A percentile compares a stretch with the other conserved stretches of the same genome.
Conservation (phyloP, 306 rosid genomes). For the Hippophae gyantsensis region DNA sequence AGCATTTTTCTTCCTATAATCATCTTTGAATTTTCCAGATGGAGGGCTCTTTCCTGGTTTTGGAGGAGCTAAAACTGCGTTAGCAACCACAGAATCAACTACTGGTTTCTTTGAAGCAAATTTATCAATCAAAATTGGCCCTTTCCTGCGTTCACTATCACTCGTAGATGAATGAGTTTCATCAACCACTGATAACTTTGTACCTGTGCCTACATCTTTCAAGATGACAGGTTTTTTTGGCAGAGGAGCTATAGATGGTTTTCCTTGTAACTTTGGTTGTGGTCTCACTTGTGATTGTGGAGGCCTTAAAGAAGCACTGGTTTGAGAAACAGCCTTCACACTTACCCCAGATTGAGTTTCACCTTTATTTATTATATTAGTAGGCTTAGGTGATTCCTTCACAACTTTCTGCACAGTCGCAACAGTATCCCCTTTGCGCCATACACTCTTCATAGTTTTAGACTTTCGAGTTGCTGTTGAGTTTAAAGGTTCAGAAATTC, state of each 20-base stretch:
- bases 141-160: constrained; percentile 38
- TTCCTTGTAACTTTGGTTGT: constrained; percentile 58
- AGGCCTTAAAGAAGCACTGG: constrained; percentile 31
- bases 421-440: constrained; percentile 91
- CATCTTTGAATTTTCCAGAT: constrained; percentile 59
- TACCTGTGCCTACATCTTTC: constrained; percentile 69
- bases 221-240: constrained; percentile 65
- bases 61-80: constrained; percentile 61
- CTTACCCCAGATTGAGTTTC: constrained; percentile 29
- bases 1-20: constrained; percentile 55
- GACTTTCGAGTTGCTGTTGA: constrained; percentile 28
- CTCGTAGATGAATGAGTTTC: constrained; percentile 25
- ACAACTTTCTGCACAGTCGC: constrained; percentile 57
- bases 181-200: constrained; percentile 14
- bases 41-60: constrained; percentile 76
- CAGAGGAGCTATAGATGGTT: constrained; percentile 55
- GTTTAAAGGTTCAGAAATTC: constrained; percentile 18
- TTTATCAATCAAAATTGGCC: constrained; percentile 87
- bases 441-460: constrained; percentile 77
- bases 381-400: constrained; percentile 45
- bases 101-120: constrained; percentile 71
- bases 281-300: constrained; percentile 45
- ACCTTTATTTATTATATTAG: constrained; percentile 22
- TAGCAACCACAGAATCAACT: constrained; percentile 57
- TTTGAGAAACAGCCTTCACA: constrained; percentile 27